These are phyloP conservation scores for Bodo saltans DNA, from an alignment of 78 protist genomes.

Conservation along the genomic window DNA sequence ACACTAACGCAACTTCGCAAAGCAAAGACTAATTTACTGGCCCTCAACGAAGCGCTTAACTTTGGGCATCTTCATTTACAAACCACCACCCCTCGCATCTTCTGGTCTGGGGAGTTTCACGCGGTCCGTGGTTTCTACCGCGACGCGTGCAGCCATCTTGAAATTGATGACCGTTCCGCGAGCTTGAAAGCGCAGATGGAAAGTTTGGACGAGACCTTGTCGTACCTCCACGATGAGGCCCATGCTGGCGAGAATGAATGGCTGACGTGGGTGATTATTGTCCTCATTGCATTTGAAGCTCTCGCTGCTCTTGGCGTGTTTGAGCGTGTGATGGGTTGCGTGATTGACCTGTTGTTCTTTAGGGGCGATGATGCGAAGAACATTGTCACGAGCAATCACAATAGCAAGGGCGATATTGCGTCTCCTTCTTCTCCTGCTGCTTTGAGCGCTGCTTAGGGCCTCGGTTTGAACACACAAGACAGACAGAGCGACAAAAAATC, in stretches of 20 bases:
- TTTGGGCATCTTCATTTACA: background rate
- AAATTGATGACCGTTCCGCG: background rate
- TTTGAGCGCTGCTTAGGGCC: too few relatives aligned
- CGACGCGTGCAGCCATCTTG: background rate
- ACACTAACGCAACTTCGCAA: background rate
- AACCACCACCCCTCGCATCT: background rate
- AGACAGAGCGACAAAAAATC: too few relatives aligned
- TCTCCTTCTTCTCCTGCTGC: too few relatives aligned
- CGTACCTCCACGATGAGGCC: background rate
- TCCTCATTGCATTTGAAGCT: background rate
- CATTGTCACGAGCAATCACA: too few relatives aligned
- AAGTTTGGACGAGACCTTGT: background rate
- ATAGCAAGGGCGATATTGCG: too few relatives aligned
- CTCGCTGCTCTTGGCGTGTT: background rate
- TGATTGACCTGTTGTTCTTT: too few relatives aligned
- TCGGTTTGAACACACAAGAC: too few relatives aligned
- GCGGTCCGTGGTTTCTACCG: background rate
- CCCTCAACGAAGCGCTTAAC: background rate
- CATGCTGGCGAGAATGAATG: background rate
- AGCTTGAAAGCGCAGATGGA: background rate
- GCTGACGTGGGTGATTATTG: background rate
- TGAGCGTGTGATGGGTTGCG: background rate
- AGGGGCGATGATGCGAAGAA: too few relatives aligned
- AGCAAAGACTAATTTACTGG: background rate
- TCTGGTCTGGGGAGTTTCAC: background rate